phyloP scores from a whole-genome alignment of 345 rosid species.

The Salix arbutifolia region DNA sequence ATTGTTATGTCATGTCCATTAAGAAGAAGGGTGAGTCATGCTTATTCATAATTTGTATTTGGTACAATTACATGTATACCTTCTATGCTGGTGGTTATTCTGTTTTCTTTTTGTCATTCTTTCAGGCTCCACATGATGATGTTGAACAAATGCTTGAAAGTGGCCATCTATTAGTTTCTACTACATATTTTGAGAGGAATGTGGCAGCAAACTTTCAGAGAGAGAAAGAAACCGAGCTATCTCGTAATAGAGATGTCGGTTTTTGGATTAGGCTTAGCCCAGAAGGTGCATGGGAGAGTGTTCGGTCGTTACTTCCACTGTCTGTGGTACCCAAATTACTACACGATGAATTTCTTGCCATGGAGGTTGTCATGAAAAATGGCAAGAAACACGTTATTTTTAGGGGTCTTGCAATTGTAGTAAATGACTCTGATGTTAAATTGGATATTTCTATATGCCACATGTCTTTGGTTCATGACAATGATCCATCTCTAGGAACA shows the following conservation, averaged over 20 bases:
- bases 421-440: constrained; percentile 80
- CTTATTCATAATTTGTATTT: constrained; percentile 4
- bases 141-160: constrained; percentile 45
- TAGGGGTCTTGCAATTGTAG: constrained; percentile 76
- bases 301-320: constrained; percentile 79
- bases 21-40: constrained; percentile 60
- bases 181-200: constrained; percentile 75
- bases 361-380: constrained; percentile 82
- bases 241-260: constrained; percentile 61
- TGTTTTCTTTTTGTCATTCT: background rate
- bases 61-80: background rate
- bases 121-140: constrained; percentile 45
- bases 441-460: constrained; percentile 61
- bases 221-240: constrained; percentile 42
- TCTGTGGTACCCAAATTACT: constrained; percentile 72
- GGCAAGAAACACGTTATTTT: constrained; percentile 91
- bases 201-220: constrained; percentile 45
- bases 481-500: constrained; percentile 34
- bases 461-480: constrained; percentile 28
- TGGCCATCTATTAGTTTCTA: constrained; percentile 67
- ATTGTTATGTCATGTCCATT: constrained; percentile 54
- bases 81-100: background rate
- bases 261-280: constrained; percentile 75
- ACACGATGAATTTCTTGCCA: constrained; percentile 60
- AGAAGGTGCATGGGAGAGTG: constrained; percentile 70